Percentiles rank a stretch among this genome's conserved stretches.
phyloP scores from a whole-genome alignment of 371 early-diverging fungal species.

The Mucor plumbeus region DNA sequence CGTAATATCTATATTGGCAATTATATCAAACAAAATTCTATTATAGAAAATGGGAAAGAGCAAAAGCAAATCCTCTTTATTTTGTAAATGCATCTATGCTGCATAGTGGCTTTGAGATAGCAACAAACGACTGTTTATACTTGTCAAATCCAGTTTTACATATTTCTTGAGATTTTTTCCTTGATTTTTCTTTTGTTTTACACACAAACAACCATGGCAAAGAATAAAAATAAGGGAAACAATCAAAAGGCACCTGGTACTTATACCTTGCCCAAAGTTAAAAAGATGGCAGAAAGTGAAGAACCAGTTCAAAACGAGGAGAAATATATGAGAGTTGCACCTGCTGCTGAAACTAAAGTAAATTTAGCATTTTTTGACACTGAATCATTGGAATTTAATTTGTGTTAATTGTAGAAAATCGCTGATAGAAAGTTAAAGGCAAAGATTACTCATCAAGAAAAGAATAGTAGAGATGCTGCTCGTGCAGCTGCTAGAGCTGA shows the following conservation, averaged over 20 bases:
- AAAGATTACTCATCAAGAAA: slow-evolving; percentile 63
- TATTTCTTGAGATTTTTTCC: slow-evolving; percentile 6
- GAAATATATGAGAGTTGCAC: slow-evolving; percentile 35
- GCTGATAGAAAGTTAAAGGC: slow-evolving; percentile 71
- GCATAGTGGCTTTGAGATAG: background rate
- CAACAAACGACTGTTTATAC: slow-evolving; percentile 5
- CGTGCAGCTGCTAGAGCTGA: slow-evolving; percentile 79
- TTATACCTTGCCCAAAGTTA: background rate
- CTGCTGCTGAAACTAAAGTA: slow-evolving; percentile 33
- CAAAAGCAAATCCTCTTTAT: background rate
- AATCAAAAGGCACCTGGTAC: background rate
- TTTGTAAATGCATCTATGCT: background rate
- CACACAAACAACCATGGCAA: background rate
- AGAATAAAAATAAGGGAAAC: slow-evolving; percentile 6
- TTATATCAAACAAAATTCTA: too few species aligned
- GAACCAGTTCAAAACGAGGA: slow-evolving; percentile 40
- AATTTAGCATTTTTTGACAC: background rate
- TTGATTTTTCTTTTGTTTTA: background rate
- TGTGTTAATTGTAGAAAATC: slow-evolving; percentile 50
- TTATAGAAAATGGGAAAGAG: background rate
- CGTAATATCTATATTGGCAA: too few species aligned
- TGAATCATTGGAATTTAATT: background rate
- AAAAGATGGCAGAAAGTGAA: slow-evolving; percentile 13
- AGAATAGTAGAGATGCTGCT: slow-evolving; percentile 71
- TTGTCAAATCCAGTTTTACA: background rate